Evolutionary conservation across 2,329 filamentous ascomycete species (phyloP), one percentile per base, ranked within the genome.

Genomic region (Domatiomyces catenatus): DNA sequence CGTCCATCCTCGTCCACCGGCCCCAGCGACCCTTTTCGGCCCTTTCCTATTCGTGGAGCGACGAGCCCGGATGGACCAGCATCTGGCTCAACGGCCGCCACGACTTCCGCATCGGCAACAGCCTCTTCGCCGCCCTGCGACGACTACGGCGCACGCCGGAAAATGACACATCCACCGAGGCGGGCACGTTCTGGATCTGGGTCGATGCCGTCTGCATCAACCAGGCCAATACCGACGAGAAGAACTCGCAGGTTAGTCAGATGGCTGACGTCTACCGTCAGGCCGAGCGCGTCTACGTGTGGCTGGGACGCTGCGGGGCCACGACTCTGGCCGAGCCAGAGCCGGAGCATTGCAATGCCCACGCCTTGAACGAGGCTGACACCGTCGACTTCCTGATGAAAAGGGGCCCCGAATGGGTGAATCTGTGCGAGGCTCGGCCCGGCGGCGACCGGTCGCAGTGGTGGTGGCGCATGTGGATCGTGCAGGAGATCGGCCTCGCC

Each of bases 181-280:
- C 22, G 22, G 22, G 6, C 22, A 24, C 22, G 22, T 19, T 47
- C 7, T 48, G 32, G 28, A 15, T 57, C 12, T 60, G 58, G 58
- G 42, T 55, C 3, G 56, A 60, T 44, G 54, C 58, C 15, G 17
- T 60, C 4, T 58, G 59, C 44, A 60, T 61, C 3, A 54, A 59
- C 28, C 60, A 61, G 44, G 24, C 46, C 36, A 52, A 60, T 45
- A 44, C 44, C 15, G 39, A 49, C 2, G 59, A 61, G 47, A 61
- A 59, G 45, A 47, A 20, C 28, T 15, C 47, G 2, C 59, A 62
- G 46, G 51, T 62, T 44, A 49, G 47, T 15, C 45, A 57, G 6
- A 62, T 62, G 59, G 47, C 22, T 7, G 18, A 47, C 24, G 51
- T 55, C 19, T 55, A 55, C 44, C 18, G 19, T 12, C n/a, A 50